These are phyloP conservation scores for Spiromastix sp. DNA, from an alignment of 2,329 filamentous ascomycete species.

Conservation along the genomic window DNA sequence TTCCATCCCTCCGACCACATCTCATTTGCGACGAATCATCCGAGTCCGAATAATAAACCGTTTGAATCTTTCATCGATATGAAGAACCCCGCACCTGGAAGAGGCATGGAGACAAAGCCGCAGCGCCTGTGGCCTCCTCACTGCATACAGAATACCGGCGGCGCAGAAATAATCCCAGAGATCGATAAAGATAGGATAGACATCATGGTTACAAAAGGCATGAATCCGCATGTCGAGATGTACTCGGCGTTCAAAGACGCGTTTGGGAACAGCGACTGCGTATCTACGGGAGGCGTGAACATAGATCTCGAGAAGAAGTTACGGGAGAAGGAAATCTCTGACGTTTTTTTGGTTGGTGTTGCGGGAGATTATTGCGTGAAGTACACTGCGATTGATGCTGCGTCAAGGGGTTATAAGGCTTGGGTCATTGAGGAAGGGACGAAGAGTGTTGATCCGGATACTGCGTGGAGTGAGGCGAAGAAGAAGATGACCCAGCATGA, in stretches of 20 bases:
- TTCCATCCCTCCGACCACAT: slow-evolving; percentile 76
- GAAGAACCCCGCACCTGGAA: slow-evolving; percentile 32
- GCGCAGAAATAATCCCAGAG: slow-evolving; percentile 64
- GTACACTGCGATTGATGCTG: slow-evolving; percentile 68
- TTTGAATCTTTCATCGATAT: slow-evolving; percentile 58
- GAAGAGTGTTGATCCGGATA: slow-evolving; percentile 54
- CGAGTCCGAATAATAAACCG: slow-evolving; percentile 49
- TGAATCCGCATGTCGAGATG: slow-evolving; percentile 69
- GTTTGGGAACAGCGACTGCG: slow-evolving; percentile 43
- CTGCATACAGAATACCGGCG: slow-evolving; percentile 66
- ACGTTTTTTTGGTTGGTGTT: slow-evolving; percentile 78
- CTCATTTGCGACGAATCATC: slow-evolving; percentile 79
- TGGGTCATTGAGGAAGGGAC: slow-evolving; percentile 72
- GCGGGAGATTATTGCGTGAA: slow-evolving; percentile 87
- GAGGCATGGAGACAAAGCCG: slow-evolving; percentile 51
- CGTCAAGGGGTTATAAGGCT: slow-evolving; percentile 62
- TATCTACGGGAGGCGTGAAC: slow-evolving; percentile 24
- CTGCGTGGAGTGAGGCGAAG: slow-evolving; percentile 46
- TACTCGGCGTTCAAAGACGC: slow-evolving; percentile 86
- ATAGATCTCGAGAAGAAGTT: slow-evolving; percentile 54
- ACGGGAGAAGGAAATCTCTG: slow-evolving; percentile 49
- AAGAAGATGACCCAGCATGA: slow-evolving; percentile 47
- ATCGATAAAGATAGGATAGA: slow-evolving; percentile 54
- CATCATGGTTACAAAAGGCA: slow-evolving; percentile 66
- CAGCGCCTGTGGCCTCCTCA: slow-evolving; percentile 81